Evolutionary conservation across 768 basidiomycete species (phyloP).

Genomic region (Austroboletus eburneus): DNA sequence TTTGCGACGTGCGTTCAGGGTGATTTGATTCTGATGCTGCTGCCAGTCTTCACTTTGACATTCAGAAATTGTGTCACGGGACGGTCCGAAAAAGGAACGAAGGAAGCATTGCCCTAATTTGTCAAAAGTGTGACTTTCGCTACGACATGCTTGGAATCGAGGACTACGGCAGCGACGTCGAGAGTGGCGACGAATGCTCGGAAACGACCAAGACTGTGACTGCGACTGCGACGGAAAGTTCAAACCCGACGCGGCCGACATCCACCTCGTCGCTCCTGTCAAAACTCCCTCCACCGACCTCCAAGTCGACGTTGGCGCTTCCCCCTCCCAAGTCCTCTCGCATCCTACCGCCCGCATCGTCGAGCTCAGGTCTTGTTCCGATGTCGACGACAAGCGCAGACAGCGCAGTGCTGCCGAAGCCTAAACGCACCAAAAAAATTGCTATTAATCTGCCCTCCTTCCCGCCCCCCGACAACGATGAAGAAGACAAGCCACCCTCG

Average conservation of each 20-base stretch:
- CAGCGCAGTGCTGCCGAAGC: conserved; percentile 25
- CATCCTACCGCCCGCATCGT: conserved; percentile 28
- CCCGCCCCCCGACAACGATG: conserved; percentile 34
- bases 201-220: conserved; percentile 1
- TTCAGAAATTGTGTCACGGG: too few relatives aligned
- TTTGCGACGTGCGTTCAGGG: too few relatives aligned
- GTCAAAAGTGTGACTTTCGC: background rate
- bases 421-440: conserved; percentile 41
- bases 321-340: conserved; percentile 31
- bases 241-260: background rate
- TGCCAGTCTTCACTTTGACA: too few relatives aligned
- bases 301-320: conserved; percentile 32
- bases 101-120: background rate
- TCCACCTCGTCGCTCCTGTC: conserved; percentile 13
- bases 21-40: too few relatives aligned
- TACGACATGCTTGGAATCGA: conserved; percentile 67
- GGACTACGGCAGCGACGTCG: conserved; percentile 71
- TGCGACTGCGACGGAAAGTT: conserved; percentile 4
- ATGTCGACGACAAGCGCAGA: background rate
- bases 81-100: conserved; percentile 1
- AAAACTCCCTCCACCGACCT: conserved; percentile 26
- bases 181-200: conserved; percentile 46
- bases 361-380: background rate
- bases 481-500: conserved; percentile 45
- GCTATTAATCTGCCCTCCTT: conserved; percentile 35